Evolutionary conservation across 371 early-diverging fungal species (phyloP).

Genomic region (Saksenaea vasiformis): DNA sequence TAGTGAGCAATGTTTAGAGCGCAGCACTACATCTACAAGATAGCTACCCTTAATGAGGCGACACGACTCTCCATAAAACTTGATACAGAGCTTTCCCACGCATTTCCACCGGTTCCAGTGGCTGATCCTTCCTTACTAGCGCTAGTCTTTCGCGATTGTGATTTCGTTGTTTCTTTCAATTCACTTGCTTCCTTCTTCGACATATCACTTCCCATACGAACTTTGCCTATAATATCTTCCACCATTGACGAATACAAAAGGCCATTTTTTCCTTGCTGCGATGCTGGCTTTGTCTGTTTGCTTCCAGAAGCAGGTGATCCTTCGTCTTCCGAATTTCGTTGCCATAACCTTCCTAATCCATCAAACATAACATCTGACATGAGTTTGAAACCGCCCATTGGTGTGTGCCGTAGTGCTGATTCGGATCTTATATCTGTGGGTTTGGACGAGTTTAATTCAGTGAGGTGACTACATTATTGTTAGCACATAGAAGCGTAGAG

Average conservation of each 20-base stretch:
- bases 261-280: background rate
- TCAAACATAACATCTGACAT: conserved; percentile 51
- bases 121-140: background rate
- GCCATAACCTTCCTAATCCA: conserved; percentile 51
- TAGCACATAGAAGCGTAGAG: conserved; percentile 22
- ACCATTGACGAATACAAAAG: background rate
- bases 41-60: conserved; percentile 2
- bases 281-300: conserved; percentile 5
- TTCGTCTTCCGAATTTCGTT: conserved; percentile 19
- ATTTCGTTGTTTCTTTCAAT: conserved; percentile 32
- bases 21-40: background rate
- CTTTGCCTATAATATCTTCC: conserved; percentile 21
- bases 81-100: conserved; percentile 15
- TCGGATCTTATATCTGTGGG: background rate
- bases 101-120: background rate
- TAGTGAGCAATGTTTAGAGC: background rate
- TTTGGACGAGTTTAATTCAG: conserved; percentile 28
- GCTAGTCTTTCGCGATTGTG: conserved; percentile 1
- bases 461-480: conserved; percentile 29
- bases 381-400: conserved; percentile 33
- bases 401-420: conserved; percentile 3
- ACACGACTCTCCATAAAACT: conserved; percentile 20
- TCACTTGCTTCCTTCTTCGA: conserved; percentile 22
- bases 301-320: background rate
- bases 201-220: conserved; percentile 20